Conservation (phyloP, 73 alveolate species). For the Tetrahymena borealis region DNA sequence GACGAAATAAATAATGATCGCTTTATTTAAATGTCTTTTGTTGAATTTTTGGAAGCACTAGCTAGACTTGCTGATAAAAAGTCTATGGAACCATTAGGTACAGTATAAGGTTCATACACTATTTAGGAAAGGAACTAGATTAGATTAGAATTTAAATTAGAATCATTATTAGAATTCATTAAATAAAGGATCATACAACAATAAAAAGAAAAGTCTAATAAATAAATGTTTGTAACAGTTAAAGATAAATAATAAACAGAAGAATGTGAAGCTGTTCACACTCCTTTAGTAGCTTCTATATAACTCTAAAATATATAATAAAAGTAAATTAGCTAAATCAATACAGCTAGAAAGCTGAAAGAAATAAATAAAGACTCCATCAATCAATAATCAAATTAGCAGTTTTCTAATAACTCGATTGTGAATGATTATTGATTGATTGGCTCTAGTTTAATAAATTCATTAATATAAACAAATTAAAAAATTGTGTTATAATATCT, state of each 20-base stretch:
- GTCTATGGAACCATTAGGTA: conserved; percentile 24
- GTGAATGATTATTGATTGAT: not conserved
- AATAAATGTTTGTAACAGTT: not conserved
- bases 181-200: not conserved
- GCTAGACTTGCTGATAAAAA: conserved; percentile 56
- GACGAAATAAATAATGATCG: conserved; percentile 72
- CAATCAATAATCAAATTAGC: not conserved
- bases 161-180: not conserved
- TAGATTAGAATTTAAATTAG: not conserved
- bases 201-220: not conserved
- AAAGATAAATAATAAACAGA: not conserved
- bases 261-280: not conserved
- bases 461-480: not conserved
- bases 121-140: not conserved
- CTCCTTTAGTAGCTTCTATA: not conserved
- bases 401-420: not conserved
- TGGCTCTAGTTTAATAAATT: not conserved
- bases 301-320: not conserved
- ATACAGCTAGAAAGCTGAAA: not conserved
- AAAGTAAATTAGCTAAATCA: not conserved
- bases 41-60: conserved; percentile 83
- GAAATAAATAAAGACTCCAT: not conserved
- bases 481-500: no score
- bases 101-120: not conserved
- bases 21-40: conserved; percentile 64